Evolutionary conservation across 805 yeast genomes (phyloP), one percentile per base, ranked within the genome.

Genomic region (Candida schatavii): DNA sequence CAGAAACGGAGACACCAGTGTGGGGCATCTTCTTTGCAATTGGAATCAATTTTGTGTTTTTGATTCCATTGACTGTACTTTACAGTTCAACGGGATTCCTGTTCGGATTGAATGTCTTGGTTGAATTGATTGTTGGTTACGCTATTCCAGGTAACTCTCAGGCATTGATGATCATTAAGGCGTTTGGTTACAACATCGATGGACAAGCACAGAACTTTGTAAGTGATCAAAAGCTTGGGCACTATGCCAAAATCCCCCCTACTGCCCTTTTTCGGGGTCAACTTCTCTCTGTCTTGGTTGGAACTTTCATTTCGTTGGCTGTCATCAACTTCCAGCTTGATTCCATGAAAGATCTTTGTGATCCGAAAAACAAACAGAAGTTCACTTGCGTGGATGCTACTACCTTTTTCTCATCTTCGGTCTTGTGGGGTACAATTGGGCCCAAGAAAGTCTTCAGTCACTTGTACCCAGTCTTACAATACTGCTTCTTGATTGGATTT

Each of bases 371-470:
- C 17, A 26, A 21, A 17, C 58, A 58, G 31, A 56, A 54, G 36
- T 58, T 60, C 46, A 46, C 54, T 10, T 57, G 62, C 42, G 58
- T 57, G 14, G 35, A 44, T 29, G 47, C 52, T 2, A 43, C 29
- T 44, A 74, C 79, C 1, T 70, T 57, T 48, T 77, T 70, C 47
- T 68, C 68, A 40, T 62, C 80, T 15, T 71, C 77, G 22, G 54
- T 74, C 18, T 62, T 70, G 38, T 74, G 75, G 65, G 80, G 79
- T 28, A 77, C 66, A 27, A n/a, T n/a, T n/a, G n/a, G n/a, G n/a
- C n/a, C n/a, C n/a, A n/a, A n/a, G n/a, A n/a, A n/a, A n/a, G n/a
- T 61, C 4, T 64, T 64, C 39, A 46, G 45, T 17, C 62, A 62
- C 14, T 45, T 63, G 21, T 63, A 65, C 45, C 69, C 68, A 19